phyloP scores from a whole-genome alignment of 306 rosid species.

The Lathyrus aphaca region DNA sequence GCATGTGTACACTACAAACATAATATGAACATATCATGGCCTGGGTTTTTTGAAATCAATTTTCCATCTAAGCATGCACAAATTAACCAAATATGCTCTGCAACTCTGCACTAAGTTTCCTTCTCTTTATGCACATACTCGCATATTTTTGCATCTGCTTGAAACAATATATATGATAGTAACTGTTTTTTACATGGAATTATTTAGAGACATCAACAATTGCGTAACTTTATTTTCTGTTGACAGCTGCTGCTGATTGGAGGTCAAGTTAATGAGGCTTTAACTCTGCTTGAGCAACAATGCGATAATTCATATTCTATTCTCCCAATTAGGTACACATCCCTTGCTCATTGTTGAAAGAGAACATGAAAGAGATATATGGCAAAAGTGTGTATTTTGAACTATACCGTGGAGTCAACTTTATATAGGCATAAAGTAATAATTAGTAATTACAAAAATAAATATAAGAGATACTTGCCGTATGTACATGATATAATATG shows the following conservation, averaged over 20 bases:
- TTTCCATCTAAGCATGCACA: conserved; percentile 19
- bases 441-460: not conserved
- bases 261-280: conserved; percentile 69
- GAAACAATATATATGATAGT: conserved; percentile 10
- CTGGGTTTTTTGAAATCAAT: conserved; percentile 28
- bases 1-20: not conserved
- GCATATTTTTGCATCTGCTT: conserved; percentile 17
- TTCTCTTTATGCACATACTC: not conserved
- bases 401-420: not conserved
- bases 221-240: conserved; percentile 33
- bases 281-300: conserved; percentile 53
- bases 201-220: conserved; percentile 14
- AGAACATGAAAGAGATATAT: not conserved
- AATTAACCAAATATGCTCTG: conserved; percentile 6
- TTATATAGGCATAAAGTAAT: not conserved
- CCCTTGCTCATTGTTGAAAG: conserved; percentile 19
- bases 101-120: conserved; percentile 6
- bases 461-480: not conserved
- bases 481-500: not conserved
- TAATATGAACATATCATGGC: not conserved
- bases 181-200: conserved; percentile 14
- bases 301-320: conserved; percentile 50
- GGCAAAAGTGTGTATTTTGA: not conserved
- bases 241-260: conserved; percentile 71
- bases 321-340: conserved; percentile 64